Base-by-base conservation (phyloP, 2,329 filamentous ascomycete species). In the Alternaria hordeiaustralica region DNA sequence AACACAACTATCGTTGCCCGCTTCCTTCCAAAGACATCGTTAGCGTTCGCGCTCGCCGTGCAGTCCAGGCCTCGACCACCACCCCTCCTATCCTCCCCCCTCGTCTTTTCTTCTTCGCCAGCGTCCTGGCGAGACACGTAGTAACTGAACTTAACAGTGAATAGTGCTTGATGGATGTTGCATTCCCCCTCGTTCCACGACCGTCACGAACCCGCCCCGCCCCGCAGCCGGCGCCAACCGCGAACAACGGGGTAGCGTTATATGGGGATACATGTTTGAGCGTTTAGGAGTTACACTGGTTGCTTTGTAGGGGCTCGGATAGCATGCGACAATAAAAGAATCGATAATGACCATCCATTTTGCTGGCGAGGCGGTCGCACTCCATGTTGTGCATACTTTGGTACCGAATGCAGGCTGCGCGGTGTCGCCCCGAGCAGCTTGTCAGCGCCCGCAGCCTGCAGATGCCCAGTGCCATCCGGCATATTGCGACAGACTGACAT, bases 101-200 rank as follows among this genome's bases (percentile, higher is more conserved):
- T 23, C 25, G 15, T 23, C 21, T 26, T 8, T 25, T 50, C 45
- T 20, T 46, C 15, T 58, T 18, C 36, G 63, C 61, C 63, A 63
- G 59, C 36, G 25, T 46, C 33, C 55, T 58, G 61, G 64, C 64
- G 30, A 44, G 53, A 58, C 49, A 54, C 13, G 13, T 53, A 53
- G 58, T 69, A 69, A 69, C 68, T 65, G 64, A 63, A 58, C 66
- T 71, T 65, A 71, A 71, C 66, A 71, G 68, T 43, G 68, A 71
- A 67, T 71, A 71, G 68, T 69, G 68, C 68, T 67, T 71, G 57
- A 67, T 64, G 49, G 49, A 54, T 45, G 36, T 58, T 49, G 57
- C 61, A 60, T 60, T 46, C 51, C 28, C 57, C 30, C 56, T 53
- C 55, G 30, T 61, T 47, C 57, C 55, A 54, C 36, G 55, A 62